Base-by-base conservation (phyloP, 306 rosid species). In the Albizia julibrissin region DNA sequence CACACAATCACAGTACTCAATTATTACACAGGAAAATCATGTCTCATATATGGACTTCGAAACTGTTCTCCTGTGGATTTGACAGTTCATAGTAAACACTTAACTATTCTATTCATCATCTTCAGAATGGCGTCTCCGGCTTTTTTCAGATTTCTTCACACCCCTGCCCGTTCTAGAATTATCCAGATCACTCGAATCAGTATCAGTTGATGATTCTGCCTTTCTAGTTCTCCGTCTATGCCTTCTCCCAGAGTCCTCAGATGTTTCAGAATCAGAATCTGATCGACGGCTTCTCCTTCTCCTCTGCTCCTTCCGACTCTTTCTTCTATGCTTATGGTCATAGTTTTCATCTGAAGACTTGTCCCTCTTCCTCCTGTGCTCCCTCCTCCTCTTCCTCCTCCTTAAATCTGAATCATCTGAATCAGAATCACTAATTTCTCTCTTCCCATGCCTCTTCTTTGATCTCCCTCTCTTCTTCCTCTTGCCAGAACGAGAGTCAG, bases 401-500 rank as follows among this genome's bases (percentile, higher is more conserved):
- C 81, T 86, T 54, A 81, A 89, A 19, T 82, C 84, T 0, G 90
- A 94, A 79, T 88, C 94, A 54, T 84, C 84, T 0, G 91, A 94
- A 74, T 88, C 94, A 61, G 91, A 94, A 74, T 87, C 94, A 61
- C 92, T 88, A 49, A 67, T 83, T 19, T 75, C 87, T 79, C 93
- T 91, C 85, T 83, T 90, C 58, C 82, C 72, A 74, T 90, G 88
- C 85, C 94, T 91, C 87, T 85, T 92, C 86, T 92, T 92, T 29
- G 94, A 89, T 86, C 94, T 88, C n/a, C 97, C 97, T 85, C 97
- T 64, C 69, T 64, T 92, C 87, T 80, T 87, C 79, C 86, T 90
- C 88, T 85, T 80, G 76, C 83, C 87, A 43, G 91, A 89, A 73
- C 85, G 89, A 44, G 82, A 44, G 84, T 84, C 89, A 0, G 89